Evolutionary conservation across 2,329 filamentous ascomycete species (phyloP), one percentile per base, ranked within the genome.

Genomic region (Mollisia scopiformis): DNA sequence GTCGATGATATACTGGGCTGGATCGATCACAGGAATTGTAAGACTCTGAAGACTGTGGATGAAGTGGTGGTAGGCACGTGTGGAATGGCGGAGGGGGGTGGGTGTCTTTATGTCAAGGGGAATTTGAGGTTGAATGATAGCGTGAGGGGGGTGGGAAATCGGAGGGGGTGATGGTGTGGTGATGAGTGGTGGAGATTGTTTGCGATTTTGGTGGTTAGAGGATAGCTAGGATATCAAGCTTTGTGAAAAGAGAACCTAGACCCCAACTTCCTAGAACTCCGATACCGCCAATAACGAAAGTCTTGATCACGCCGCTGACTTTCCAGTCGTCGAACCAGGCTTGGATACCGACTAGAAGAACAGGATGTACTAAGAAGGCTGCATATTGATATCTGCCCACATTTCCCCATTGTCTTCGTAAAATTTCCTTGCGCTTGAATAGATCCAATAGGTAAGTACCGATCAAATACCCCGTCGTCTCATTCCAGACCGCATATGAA

Each of bases 311-410:
- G 19, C 47, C 27, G 33, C 47, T n/a, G 2, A 31, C 47, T 33
- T 6, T 33, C 47, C 27, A 51, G 2, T 16, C 13, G 2, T 51
- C 14, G 23, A 7, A 11, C 14, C 2, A 6, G 2, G 23, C 47
- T 19, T 30, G 25, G 25, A 51, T 19, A 19, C 58, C 53, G 10
- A 57, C 57, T 28, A 47, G 35, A 6, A 63, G 6, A 41, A 63
- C 23, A 19, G 58, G 57, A 50, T 63, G 57, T 6, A 63, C 52
- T 28, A 63, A 31, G 27, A 61, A 61, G 1, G 61, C 57, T 2
- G 58, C 58, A 55, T 63, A 63, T n/a, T 54, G 57, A 47, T 57
- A 61, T 25, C 30, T 41, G 5, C 47, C 58, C 11, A 63, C 30
- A 27, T 35, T 49, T 35, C 51, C 57, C 61, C 57, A 62, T n/a